Percentiles rank a stretch among this genome's conserved stretches.
phyloP scores from a whole-genome alignment of 495 filamentous ascomycete genomes.

The Aspergillus bertholletiae region DNA sequence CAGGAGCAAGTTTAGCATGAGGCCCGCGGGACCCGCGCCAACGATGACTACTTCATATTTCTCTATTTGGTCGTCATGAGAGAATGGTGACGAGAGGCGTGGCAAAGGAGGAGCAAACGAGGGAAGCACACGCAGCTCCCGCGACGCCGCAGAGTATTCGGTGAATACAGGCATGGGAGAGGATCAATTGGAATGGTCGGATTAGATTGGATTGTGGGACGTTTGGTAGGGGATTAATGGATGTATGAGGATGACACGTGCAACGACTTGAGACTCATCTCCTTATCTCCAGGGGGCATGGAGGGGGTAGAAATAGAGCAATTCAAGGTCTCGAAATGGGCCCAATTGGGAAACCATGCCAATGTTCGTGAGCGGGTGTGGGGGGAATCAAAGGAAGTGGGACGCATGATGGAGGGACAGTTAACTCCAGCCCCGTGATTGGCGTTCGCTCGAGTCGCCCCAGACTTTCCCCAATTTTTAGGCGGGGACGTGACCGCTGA shows the following conservation, averaged over 20 bases:
- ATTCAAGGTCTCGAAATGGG: no score
- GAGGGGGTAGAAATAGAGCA: background rate
- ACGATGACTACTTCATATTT: conserved; percentile 44
- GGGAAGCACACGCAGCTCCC: conserved; percentile 37
- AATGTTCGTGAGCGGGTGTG: no score
- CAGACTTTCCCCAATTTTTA: background rate
- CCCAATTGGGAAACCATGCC: no score
- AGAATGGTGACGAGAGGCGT: conserved; percentile 24
- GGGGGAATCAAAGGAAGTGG: no score
- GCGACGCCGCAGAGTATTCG: conserved; percentile 35
- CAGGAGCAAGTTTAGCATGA: conserved; percentile 45
- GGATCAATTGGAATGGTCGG: background rate
- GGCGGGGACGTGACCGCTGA: background rate
- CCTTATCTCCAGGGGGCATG: no score
- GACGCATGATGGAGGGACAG: no score
- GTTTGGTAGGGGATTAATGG: no score
- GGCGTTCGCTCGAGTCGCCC: no score
- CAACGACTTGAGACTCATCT: no score
- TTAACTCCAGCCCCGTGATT: no score
- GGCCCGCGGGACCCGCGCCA: conserved; percentile 46
- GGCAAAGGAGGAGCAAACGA: conserved; percentile 42
- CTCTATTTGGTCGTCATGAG: conserved; percentile 11
- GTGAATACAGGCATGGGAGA: conserved; percentile 43
- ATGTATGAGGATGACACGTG: no score
- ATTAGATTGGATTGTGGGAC: no score